Evolutionary conservation across 495 filamentous ascomycete genomes (phyloP), one percentile per base, ranked within the genome.

Genomic region (Xylaria sp.): DNA sequence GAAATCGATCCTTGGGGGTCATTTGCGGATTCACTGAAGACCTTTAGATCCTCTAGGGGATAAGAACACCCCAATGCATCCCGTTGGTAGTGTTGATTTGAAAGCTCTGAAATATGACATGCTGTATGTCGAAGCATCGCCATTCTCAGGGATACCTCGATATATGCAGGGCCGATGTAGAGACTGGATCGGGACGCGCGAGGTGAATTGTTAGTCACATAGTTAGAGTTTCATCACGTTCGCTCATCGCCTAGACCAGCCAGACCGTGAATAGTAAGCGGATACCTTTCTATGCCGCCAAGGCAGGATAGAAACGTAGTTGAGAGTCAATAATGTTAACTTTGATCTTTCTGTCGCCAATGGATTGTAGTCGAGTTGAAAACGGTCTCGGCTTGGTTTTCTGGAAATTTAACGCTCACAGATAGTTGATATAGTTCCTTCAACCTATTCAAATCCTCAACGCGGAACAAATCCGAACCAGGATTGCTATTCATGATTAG

Each of bases 281-380:
- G 29, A 59, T 37, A 37, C 29, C 53, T 5, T 33, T 35, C 5
- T 6, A 58, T 33, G 40, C 17, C 6, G 53, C 26, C 11, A 40
- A 33, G 14, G 19, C 5, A 40, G n/a, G 5, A 15, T 21, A 33
- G 29, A 21, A 19, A 35, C 17, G 21, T n/a, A 24, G 64, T 41
- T 1, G 31, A 1, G 26, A 21, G 52, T 8, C 12, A 40, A 17
- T 1, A 15, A 9, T 35, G 29, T 67, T 33, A 46, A 12, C 24
- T 21, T 46, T 73, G 68, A 33, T 69, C 69, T 33, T 50, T 52
- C 26, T 71, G 65, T 61, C 69, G 69, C 80, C 78, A 82, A 48
- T 84, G 82, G 24, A 84, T 77, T 21, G 65, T 67, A 3, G 83
- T 84, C 58, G 78, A 79, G 3, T 77, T 80, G 44, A 85, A 86